Evolutionary conservation across 768 basidiomycete species (phyloP).

Genomic region (Cyathus striatus): DNA sequence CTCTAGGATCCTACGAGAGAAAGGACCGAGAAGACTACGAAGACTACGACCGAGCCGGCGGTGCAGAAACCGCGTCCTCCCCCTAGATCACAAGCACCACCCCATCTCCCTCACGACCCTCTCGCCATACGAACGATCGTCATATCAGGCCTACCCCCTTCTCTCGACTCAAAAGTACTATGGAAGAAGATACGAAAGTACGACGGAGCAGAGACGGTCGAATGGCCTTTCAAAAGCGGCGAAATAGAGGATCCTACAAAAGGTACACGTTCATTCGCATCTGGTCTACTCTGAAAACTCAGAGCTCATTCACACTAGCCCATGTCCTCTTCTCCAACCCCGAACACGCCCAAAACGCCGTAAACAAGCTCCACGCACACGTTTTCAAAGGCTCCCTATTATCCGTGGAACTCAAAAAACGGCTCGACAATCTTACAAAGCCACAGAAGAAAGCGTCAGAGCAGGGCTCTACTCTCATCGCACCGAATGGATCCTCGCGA

Average conservation of each 20-base stretch:
- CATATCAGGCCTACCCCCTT: constrained; percentile 64
- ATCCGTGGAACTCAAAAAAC: constrained; percentile 86
- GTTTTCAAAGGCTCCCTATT: constrained; percentile 86
- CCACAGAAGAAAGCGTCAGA: constrained; percentile 22
- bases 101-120: constrained; percentile 54
- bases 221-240: constrained; percentile 55
- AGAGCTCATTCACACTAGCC: too few relatives aligned
- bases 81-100: constrained; percentile 24
- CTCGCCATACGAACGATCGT: constrained; percentile 81
- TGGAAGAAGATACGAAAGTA: constrained; percentile 90
- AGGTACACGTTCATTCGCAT: constrained; percentile 40
- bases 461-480: constrained; percentile 25
- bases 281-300: too few relatives aligned
- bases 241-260: constrained; percentile 42
- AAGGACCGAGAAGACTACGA: too few relatives aligned
- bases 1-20: too few relatives aligned
- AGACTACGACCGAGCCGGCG: too few relatives aligned
- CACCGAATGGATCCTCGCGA: constrained; percentile 69
- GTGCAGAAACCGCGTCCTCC: constrained; percentile 32
- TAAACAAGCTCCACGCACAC: constrained; percentile 83
- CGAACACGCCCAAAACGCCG: constrained; percentile 61
- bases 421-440: constrained; percentile 64
- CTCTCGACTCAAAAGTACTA: constrained; percentile 57
- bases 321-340: constrained; percentile 71
- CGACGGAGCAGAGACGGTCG: constrained; percentile 68